Conservation (phyloP, 352 stramenopile species). For the Phytophthora rubi region DNA sequence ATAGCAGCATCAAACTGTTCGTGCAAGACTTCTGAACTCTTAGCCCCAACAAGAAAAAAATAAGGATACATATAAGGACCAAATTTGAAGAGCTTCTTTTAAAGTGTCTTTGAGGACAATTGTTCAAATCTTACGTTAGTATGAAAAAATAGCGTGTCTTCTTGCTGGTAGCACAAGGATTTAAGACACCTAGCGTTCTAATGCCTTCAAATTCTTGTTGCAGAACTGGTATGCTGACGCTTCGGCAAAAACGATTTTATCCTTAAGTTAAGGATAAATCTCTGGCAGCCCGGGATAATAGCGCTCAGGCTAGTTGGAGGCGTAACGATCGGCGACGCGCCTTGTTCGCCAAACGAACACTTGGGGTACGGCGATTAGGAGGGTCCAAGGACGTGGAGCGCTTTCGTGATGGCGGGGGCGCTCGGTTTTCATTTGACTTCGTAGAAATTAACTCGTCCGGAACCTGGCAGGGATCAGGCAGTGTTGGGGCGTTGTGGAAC, state of each 20-base stretch:
- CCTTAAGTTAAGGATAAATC: slow-evolving; percentile 1
- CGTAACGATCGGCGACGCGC: background rate
- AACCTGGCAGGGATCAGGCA: background rate
- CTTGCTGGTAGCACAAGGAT: no score
- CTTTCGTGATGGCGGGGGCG: background rate
- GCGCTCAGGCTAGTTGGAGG: background rate
- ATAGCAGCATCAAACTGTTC: no score
- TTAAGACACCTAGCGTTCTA: no score
- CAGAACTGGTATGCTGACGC: no score
- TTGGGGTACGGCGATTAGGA: background rate
- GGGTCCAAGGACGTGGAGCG: background rate
- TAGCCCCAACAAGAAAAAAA: no score
- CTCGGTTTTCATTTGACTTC: background rate
- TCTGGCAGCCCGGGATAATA: background rate
- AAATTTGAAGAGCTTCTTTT: no score
- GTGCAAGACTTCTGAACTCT: no score
- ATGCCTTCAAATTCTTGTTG: no score
- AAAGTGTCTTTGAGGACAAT: no score
- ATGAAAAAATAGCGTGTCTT: no score
- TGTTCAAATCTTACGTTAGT: no score
- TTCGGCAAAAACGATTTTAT: background rate
- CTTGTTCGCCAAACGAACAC: background rate
- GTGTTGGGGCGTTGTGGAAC: background rate
- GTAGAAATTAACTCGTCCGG: background rate
- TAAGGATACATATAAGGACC: no score